phyloP scores from a whole-genome alignment of 2,329 filamentous ascomycete genomes.

The Phialemonium atrogriseum region DNA sequence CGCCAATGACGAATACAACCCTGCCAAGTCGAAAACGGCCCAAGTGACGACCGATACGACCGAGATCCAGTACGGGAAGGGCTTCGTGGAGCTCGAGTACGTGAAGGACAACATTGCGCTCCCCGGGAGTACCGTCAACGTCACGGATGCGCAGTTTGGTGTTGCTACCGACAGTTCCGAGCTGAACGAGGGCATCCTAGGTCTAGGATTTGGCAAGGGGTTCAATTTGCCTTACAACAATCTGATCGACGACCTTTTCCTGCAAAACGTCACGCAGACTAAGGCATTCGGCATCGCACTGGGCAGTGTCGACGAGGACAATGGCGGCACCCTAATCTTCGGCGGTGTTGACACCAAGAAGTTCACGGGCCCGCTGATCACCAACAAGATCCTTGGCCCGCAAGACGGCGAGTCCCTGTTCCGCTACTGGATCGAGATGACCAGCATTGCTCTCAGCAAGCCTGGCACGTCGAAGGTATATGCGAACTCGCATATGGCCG shows the following conservation, averaged over 20 bases:
- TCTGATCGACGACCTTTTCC: constrained; percentile 40
- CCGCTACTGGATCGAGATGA: constrained; percentile 3
- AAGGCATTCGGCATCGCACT: constrained; percentile 60
- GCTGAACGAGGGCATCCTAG: constrained; percentile 55
- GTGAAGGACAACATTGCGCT: constrained; percentile 36
- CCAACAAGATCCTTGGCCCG: constrained; percentile 2
- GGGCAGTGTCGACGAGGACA: constrained; percentile 49
- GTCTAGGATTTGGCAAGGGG: constrained; percentile 59
- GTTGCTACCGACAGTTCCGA: constrained; percentile 45
- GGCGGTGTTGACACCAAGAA: constrained; percentile 60
- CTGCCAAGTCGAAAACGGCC: neutral
- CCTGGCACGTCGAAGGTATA: constrained; percentile 12
- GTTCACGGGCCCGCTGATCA: constrained; percentile 47
- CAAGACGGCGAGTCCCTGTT: constrained; percentile 1
- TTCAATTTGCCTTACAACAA: constrained; percentile 39
- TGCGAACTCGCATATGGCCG: constrained; percentile 11
- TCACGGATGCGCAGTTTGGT: constrained; percentile 54
- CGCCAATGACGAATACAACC: neutral
- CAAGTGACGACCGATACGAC: neutral
- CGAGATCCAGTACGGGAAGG: constrained; percentile 1
- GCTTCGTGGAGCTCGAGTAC: constrained; percentile 20
- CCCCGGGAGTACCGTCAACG: constrained; percentile 27
- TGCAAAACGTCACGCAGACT: constrained; percentile 46
- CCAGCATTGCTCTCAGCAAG: constrained; percentile 1
- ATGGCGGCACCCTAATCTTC: constrained; percentile 55